Percentiles rank a stretch among this genome's conserved stretches.
Evolutionary conservation across 2,329 filamentous ascomycete species (phyloP).

Genomic region (Ceratocystis harringtonii): DNA sequence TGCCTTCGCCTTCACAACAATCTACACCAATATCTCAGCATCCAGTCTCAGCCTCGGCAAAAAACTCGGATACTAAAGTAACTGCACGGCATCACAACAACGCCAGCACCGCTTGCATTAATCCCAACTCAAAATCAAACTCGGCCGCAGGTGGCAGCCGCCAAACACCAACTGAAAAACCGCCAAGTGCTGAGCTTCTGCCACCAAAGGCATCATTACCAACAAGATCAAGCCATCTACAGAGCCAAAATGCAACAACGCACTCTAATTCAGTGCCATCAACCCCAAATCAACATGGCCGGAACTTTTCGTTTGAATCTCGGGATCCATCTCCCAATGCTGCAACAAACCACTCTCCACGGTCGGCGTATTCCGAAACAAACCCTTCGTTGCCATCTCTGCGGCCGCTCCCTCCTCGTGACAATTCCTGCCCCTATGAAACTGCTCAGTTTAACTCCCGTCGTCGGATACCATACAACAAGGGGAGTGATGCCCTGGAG

Average conservation of each 20-base stretch:
- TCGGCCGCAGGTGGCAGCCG: background rate
- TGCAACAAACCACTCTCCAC: conserved; percentile 66
- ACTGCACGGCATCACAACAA: background rate
- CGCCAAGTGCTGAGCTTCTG: conserved; percentile 28
- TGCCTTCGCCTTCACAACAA: background rate
- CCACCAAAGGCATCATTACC: conserved; percentile 19
- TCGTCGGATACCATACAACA: conserved; percentile 79
- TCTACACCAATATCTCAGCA: background rate
- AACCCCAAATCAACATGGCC: conserved; percentile 77
- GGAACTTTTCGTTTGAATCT: conserved; percentile 67
- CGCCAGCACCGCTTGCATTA: background rate
- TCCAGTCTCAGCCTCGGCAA: background rate
- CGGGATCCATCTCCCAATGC: conserved; percentile 65
- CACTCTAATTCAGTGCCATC: conserved; percentile 86
- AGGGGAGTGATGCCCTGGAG: conserved; percentile 66
- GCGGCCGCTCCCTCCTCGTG: conserved; percentile 44
- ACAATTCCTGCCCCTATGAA: conserved; percentile 69
- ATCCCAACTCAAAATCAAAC: background rate
- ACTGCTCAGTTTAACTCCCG: conserved; percentile 68
- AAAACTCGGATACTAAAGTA: background rate
- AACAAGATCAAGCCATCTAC: conserved; percentile 19
- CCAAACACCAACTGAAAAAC: conserved; percentile 16
- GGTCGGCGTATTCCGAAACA: conserved; percentile 80
- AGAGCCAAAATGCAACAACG: conserved; percentile 21
- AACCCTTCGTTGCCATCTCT: conserved; percentile 58